Percentiles rank a stretch among this genome's conserved stretches.
phyloP scores from a whole-genome alignment of 768 basidiomycete species.

The Suillus brevipes region DNA sequence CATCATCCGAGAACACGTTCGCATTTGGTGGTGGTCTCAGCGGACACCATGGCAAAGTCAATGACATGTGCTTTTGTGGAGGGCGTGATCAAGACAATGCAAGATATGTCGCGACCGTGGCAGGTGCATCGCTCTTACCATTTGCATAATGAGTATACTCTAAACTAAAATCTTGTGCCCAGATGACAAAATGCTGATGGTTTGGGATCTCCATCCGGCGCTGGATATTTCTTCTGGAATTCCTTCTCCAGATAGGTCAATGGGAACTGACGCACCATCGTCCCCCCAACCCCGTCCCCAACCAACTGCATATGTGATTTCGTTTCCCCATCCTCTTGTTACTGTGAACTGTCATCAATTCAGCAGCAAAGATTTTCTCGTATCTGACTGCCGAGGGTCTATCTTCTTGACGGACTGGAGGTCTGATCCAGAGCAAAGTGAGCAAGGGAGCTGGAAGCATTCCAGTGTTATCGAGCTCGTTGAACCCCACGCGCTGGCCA shows the following conservation, averaged over 20 bases:
- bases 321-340: conserved; percentile 71
- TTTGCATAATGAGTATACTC: neutral
- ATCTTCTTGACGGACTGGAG: conserved; percentile 85
- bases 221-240: conserved; percentile 42
- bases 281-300: conserved; percentile 48
- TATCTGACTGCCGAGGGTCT: conserved; percentile 72
- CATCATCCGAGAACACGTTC: conserved; percentile 53
- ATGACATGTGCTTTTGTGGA: conserved; percentile 79
- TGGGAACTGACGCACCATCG: conserved; percentile 30
- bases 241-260: conserved; percentile 34
- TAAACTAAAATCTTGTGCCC: neutral
- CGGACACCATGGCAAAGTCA: conserved; percentile 78
- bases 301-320: conserved; percentile 75
- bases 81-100: conserved; percentile 66
- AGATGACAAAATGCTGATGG: conserved; percentile 86
- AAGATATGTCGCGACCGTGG: conserved; percentile 79
- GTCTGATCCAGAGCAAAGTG: conserved; percentile 57
- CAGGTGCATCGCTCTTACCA: conserved; percentile 45
- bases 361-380: conserved; percentile 77
- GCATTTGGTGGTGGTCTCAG: conserved; percentile 78
- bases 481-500: conserved; percentile 64
- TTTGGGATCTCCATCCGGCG: conserved; percentile 79
- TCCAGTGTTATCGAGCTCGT: conserved; percentile 68
- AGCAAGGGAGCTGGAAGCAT: conserved; percentile 58
- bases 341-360: conserved; percentile 69